A percentile compares a stretch with the other conserved stretches of the same genome.
Conservation (phyloP, 176 grass and related monocot species). For the Oryza glumipatula region DNA sequence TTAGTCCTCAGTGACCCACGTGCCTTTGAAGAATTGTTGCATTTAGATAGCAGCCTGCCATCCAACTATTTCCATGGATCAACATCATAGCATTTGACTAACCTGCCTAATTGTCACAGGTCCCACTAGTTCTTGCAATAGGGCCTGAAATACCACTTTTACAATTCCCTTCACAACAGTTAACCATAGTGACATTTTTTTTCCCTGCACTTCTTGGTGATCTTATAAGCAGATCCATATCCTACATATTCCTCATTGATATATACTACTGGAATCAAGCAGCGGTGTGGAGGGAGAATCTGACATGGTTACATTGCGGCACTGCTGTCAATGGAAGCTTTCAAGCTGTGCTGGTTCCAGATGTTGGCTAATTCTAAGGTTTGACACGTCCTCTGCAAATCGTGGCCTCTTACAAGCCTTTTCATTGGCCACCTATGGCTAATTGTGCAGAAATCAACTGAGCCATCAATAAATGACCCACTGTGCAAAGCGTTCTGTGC, state of each 20-base stretch:
- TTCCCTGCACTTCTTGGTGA: slow-evolving; percentile 19
- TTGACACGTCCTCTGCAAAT: too few relatives aligned
- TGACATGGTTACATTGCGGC: too few relatives aligned
- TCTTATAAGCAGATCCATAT: slow-evolving; percentile 41
- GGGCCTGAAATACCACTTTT: not conserved
- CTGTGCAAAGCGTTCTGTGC: too few relatives aligned
- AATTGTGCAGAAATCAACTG: too few relatives aligned
- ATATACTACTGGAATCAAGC: not conserved
- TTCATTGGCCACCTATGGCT: too few relatives aligned
- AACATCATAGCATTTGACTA: not conserved
- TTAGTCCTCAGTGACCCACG: not conserved
- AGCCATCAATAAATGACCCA: too few relatives aligned
- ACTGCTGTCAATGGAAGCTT: too few relatives aligned
- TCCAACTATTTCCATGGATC: not conserved
- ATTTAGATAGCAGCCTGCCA: not conserved
- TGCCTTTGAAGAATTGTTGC: not conserved
- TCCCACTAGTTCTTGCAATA: not conserved
- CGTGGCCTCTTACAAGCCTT: too few relatives aligned
- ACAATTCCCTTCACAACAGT: not conserved
- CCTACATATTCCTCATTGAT: slow-evolving; percentile 10
- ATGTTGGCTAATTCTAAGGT: too few relatives aligned
- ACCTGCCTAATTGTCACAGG: not conserved
- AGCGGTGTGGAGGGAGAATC: too few relatives aligned
- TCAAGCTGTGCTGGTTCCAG: too few relatives aligned
- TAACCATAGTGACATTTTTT: slow-evolving; percentile 15